Base-by-base conservation (phyloP, 1,284 basidiomycete species). In the Ganoderma sinense region DNA sequence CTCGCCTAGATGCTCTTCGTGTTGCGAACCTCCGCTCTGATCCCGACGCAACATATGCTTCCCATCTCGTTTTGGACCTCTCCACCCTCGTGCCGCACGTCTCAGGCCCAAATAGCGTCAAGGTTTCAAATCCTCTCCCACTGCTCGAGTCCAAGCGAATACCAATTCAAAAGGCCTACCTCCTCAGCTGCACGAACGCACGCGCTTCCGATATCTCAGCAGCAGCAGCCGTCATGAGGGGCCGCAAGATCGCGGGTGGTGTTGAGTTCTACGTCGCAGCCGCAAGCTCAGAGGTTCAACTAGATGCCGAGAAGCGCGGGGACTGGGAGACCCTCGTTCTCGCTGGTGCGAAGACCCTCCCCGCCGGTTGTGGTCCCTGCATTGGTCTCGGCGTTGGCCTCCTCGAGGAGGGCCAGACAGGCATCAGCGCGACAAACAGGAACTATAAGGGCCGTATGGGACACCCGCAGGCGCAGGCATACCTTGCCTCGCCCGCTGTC, bases 371-470 rank as follows among this genome's bases (percentile, higher is more conserved):
- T 78, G 98, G 97, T 0, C 97, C 97, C 0, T 99, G 98, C 81
- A 99, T 99, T 73, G 98, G 98, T 29, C 87, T 99, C 6, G 97
- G 97, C 4, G 92, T 92, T 1, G 98, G 98, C 18, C 83, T 99
- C 66, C 84, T 99, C 31, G 92, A 98, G 80, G 97, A 99, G 77
- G 97, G 97, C 4, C 88, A 99, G 82, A 92, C 93, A 2, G 97
- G 97, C 0, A 99, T 99, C 80, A 97, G 95, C 75, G 97, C 98
- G 7, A 99, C 97, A 16, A 99, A 99, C 83, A 87, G 97, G 80
- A 99, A 99, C 80, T 99, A 99, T 85, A 99, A 99, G 85, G 97
- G 97, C 6, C 87, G 97, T 13, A 99, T 99, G 97, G 97, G 97
- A 1, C 91, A 93, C 75, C 97, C 98, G 0, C 95, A 97, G 63